phyloP scores from a whole-genome alignment of 345 rosid species.

The sweet orange (Citrus sinensis) region DVS_A1.0 CM039169.1:834501-835000 shows the following conservation, averaged over 20 bases:
- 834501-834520: background rate
- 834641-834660: constrained; percentile 85
- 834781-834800: constrained; percentile 97
- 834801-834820: constrained; percentile 54
- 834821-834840: constrained; percentile 36
- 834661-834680: background rate
- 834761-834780: constrained; percentile 74
- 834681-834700: background rate
- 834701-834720: background rate
- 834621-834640: constrained; percentile 85
- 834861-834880: constrained; percentile 17
- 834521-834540: constrained; percentile 9
- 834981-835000: background rate
- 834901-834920: background rate
- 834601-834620: constrained; percentile 62
- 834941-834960: background rate
- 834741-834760: constrained; percentile 86
- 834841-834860: constrained; percentile 88
- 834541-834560: constrained; percentile 18
- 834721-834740: constrained; percentile 25
- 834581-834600: constrained; percentile 78
- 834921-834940: background rate
- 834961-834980: background rate
- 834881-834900: background rate
- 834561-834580: constrained; percentile 58